Percentiles rank a stretch among this genome's conserved stretches.
Conservation (phyloP, 139 green algal species). For the Chlamydomonas schloesseri region DNA sequence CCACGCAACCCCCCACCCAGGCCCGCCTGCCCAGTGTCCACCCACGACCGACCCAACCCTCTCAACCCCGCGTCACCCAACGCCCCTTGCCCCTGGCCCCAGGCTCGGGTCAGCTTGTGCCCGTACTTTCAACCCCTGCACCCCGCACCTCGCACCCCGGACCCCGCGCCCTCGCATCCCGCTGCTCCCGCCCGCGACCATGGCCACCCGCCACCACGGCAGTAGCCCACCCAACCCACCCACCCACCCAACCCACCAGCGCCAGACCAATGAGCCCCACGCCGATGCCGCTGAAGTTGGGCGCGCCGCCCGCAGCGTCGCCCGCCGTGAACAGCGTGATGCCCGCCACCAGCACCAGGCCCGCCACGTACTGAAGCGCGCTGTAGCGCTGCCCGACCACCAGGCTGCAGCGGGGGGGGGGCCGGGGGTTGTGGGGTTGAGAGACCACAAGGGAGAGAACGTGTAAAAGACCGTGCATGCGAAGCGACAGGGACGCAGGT, state of each 20-base stretch:
- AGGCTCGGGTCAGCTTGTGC: too few species aligned
- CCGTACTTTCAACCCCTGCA: too few species aligned
- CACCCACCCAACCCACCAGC: constrained; percentile 46
- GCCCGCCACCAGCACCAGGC: constrained; percentile 65
- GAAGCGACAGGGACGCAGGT: too few species aligned
- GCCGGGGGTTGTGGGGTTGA: neutral
- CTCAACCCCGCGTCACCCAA: too few species aligned
- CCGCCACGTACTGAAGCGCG: constrained; percentile 55
- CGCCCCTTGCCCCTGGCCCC: too few species aligned
- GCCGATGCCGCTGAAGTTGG: constrained; percentile 62
- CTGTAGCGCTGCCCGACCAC: constrained; percentile 62
- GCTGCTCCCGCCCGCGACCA: too few species aligned
- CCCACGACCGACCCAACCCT: neutral
- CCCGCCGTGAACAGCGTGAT: constrained; percentile 74
- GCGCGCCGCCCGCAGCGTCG: constrained; percentile 55
- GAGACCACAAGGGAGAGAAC: neutral
- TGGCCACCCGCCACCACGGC: too few species aligned
- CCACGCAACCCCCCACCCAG: too few species aligned
- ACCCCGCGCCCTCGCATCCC: too few species aligned
- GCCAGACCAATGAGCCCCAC: constrained; percentile 66
- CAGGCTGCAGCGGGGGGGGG: neutral
- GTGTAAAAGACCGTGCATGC: too few species aligned
- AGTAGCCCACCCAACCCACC: neutral
- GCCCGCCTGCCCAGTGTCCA: neutral
- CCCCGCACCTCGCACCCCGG: too few species aligned